phyloP scores from a whole-genome alignment of 345 rosid genomes.

The Kandelia obovata region DNA sequence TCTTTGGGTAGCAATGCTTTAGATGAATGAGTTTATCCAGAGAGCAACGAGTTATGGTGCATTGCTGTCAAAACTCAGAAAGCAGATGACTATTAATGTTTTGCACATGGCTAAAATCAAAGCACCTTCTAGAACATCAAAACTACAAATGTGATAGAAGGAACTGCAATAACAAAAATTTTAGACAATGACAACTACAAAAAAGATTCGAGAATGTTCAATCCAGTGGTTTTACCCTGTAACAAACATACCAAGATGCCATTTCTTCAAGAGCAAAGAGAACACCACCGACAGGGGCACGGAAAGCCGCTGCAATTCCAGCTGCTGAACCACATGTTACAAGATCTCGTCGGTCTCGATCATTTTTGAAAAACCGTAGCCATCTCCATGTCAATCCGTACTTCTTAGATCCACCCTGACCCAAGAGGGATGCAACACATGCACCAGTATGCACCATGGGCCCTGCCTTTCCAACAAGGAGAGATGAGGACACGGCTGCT shows the following conservation, averaged over 20 bases:
- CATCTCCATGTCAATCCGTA: constrained; percentile 75
- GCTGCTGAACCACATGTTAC: constrained; percentile 96
- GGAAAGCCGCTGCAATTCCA: constrained; percentile 89
- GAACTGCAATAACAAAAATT: background rate
- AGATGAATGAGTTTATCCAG: background rate
- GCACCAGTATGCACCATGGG: constrained; percentile 97
- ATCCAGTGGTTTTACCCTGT: background rate
- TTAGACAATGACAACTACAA: background rate
- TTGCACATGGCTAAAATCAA: background rate
- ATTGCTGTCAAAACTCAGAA: background rate
- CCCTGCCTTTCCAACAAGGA: constrained; percentile 93
- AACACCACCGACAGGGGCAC: constrained; percentile 93
- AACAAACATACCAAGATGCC: constrained; percentile 75
- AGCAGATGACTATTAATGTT: background rate
- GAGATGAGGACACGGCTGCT: constrained; percentile 80
- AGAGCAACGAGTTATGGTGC: too few relatives aligned
- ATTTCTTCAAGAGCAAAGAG: constrained; percentile 90
- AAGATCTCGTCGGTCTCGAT: constrained; percentile 84
- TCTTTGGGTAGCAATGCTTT: background rate
- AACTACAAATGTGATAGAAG: background rate
- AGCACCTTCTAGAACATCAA: background rate
- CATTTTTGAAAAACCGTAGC: constrained; percentile 75
- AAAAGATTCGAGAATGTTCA: too few relatives aligned
- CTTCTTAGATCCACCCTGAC: constrained; percentile 91
- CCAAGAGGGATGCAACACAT: constrained; percentile 79